Evolutionary conservation across 23 red algal genomes (phyloP).

Genomic region (Gracilaria domingensis): DNA sequence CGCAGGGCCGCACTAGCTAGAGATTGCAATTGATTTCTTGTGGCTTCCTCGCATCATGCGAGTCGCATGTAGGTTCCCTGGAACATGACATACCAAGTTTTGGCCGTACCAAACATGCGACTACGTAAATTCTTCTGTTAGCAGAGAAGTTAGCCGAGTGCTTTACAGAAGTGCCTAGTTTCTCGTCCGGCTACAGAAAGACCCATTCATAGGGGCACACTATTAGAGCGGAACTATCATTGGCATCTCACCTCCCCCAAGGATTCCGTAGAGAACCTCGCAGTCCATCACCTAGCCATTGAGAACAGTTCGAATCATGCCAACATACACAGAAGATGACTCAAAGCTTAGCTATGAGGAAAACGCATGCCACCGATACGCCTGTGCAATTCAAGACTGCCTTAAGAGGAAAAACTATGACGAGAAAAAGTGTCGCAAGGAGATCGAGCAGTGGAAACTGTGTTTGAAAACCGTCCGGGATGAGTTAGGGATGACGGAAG

Average conservation of each 20-base stretch:
- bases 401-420: constrained; percentile 57
- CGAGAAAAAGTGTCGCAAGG: constrained; percentile 66
- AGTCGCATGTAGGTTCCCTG: too few relatives aligned
- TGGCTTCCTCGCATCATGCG: too few relatives aligned
- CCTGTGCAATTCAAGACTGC: constrained; percentile 72
- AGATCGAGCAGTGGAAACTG: constrained; percentile 51
- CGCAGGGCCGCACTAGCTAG: too few relatives aligned
- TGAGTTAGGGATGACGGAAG: background rate
- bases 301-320: background rate
- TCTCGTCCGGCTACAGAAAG: background rate
- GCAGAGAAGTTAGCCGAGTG: background rate
- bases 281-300: background rate
- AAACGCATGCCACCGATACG: constrained; percentile 62
- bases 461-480: constrained; percentile 45
- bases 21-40: too few relatives aligned
- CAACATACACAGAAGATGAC: background rate
- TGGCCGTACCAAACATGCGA: too few relatives aligned
- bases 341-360: constrained; percentile 61
- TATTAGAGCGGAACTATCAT: background rate
- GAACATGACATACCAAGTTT: too few relatives aligned
- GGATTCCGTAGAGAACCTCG: background rate
- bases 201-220: background rate
- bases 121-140: too few relatives aligned
- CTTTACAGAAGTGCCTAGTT: background rate
- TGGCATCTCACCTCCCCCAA: background rate